Base-by-base conservation (phyloP, 2,329 filamentous ascomycete species). In the Neofusicoccum parvum region DNA sequence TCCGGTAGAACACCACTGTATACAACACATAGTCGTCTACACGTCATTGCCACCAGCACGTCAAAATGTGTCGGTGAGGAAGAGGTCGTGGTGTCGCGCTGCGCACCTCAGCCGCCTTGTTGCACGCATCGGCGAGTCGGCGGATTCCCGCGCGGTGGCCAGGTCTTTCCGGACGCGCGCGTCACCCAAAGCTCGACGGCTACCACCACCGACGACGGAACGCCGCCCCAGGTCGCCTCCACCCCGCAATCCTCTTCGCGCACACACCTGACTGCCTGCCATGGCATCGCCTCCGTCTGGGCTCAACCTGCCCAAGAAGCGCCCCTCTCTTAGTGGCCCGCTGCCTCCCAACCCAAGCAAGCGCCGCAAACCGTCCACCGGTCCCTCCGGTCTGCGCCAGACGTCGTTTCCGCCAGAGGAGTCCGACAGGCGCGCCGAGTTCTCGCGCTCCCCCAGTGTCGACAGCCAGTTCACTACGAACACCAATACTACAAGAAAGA, bases 371-470 rank as follows among this genome's bases (percentile, higher is more conserved):
- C 84, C 88, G 5, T 92, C 89, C 12, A 85, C 88, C 3, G 78
- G 83, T 9, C 85, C 86, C 1, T 81, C 85, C 0, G 90, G 92
- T 69, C 86, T 95, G 1, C 90, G 92, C 45, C 90, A 93, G 73
- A 94, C 92, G 4, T 92, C 91, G 0, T 95, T 93, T 73, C 90
- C 91, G 0, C 90, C 91, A 32, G 89, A 88, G 66, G 81, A 78
- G 77, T 67, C 67, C 77, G 63, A 72, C 20, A 75, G 77, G 20
- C 77, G 74, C n/a, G 78, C 82, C 23, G 84, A 84, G 46, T 81
- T 78, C 69, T 82, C 82, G 17, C 86, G 89, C 15, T 91, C 89
- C 0, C 90, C 90, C 0, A 90, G 87, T 1, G 81, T 88, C 59
- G 89, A 91, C 48, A 77, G 75, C 27, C 62, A 48, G 54, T 73